These are phyloP conservation scores for Skeletonema costatum DNA, from an alignment of 108 stramenopile genomes.

Conservation along the genomic window DNA sequence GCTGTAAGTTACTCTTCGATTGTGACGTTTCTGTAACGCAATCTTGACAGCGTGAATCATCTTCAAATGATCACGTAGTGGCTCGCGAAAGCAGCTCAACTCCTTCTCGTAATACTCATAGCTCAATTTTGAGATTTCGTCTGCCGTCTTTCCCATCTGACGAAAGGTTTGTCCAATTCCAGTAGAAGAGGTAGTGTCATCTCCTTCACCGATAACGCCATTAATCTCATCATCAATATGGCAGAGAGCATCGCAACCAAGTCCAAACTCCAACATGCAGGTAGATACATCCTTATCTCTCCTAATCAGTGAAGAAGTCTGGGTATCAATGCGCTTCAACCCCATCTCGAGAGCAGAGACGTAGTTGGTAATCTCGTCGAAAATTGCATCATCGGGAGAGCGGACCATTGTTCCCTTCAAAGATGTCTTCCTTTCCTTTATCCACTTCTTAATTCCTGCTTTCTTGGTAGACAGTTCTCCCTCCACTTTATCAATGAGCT, in stretches of 20 bases:
- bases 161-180: conserved; percentile 45
- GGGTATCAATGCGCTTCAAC: conserved; percentile 26
- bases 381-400: conserved; percentile 38
- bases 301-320: conserved; percentile 38
- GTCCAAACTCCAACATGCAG: conserved; percentile 46
- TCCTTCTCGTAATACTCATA: conserved; percentile 69
- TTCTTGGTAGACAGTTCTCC: conserved; percentile 25
- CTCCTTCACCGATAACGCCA: conserved; percentile 39
- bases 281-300: conserved; percentile 8
- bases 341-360: conserved; percentile 47
- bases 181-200: conserved; percentile 36
- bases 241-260: conserved; percentile 50
- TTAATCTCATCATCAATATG: conserved; percentile 54
- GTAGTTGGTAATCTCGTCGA: conserved; percentile 43
- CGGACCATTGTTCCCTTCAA: conserved; percentile 29
- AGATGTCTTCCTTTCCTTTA: conserved; percentile 45
- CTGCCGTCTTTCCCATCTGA: conserved; percentile 47
- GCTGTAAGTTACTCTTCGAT: conserved; percentile 65
- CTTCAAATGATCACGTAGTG: conserved; percentile 74
- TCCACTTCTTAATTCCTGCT: conserved; percentile 42
- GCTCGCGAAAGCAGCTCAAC: conserved; percentile 61
- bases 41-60: conserved; percentile 73
- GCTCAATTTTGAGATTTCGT: conserved; percentile 47
- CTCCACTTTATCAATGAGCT: conserved; percentile 22
- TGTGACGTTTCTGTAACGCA: conserved; percentile 75